These are phyloP conservation scores for Conticribra weissflogii DNA, from an alignment of 108 stramenopile species.

Conservation along the genomic window DNA sequence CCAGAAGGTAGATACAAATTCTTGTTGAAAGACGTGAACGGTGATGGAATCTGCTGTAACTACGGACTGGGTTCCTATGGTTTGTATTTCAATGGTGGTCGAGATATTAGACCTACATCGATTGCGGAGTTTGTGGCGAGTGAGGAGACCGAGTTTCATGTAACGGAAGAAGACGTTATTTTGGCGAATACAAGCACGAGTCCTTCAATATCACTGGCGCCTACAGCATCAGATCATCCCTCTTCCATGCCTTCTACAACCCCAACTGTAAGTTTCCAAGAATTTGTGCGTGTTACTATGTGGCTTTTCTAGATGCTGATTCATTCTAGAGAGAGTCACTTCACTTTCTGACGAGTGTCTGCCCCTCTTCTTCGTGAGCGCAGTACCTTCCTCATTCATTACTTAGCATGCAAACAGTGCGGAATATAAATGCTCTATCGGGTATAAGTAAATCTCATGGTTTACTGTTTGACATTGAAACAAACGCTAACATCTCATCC, in stretches of 20 bases:
- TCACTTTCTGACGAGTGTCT: no score
- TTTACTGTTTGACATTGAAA: constrained; percentile 10
- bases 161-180: constrained; percentile 7
- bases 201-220: background rate
- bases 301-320: no score
- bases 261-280: no score
- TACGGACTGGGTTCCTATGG: constrained; percentile 10
- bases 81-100: background rate
- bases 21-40: background rate
- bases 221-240: background rate
- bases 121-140: background rate
- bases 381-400: background rate
- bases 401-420: no score
- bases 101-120: constrained; percentile 3
- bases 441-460: constrained; percentile 4
- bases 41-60: constrained; percentile 13
- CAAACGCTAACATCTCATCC: background rate
- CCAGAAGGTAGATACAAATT: constrained; percentile 11
- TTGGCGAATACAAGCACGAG: background rate
- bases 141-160: constrained; percentile 1
- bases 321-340: no score
- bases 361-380: background rate
- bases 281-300: no score
- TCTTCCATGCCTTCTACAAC: no score
- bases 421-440: background rate